phyloP scores from a whole-genome alignment of 2,329 filamentous ascomycete genomes.

The Trichoderma breve region DNA sequence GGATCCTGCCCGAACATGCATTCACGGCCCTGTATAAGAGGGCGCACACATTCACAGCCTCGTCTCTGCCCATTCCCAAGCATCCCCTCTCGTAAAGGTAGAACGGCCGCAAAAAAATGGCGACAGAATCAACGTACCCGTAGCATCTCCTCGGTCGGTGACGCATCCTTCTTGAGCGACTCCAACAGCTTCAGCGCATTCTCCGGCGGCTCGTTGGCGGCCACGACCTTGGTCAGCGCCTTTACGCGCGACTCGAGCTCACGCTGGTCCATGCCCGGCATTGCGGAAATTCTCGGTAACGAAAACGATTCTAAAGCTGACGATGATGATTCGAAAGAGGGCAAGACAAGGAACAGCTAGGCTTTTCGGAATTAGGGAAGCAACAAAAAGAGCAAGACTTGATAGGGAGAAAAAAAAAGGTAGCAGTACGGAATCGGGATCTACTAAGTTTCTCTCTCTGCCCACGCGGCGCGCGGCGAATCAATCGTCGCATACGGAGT shows the following conservation, averaged over 20 bases:
- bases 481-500: constrained; percentile 12
- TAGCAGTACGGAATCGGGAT: background rate
- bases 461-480: constrained; percentile 14
- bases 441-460: background rate
- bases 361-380: background rate
- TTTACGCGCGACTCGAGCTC: constrained; percentile 76
- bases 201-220: constrained; percentile 69
- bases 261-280: constrained; percentile 67
- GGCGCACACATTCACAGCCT: background rate
- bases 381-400: background rate
- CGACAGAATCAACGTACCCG: constrained; percentile 50
- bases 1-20: background rate
- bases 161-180: constrained; percentile 74
- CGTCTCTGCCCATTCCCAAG: background rate
- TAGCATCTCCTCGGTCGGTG: constrained; percentile 84
- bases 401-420: background rate
- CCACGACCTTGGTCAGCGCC: constrained; percentile 75
- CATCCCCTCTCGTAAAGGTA: too few species aligned
- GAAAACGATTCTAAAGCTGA: background rate
- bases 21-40: background rate
- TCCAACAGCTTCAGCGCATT: constrained; percentile 73
- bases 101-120: background rate
- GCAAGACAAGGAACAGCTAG: background rate
- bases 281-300: background rate
- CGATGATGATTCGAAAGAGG: background rate